These are phyloP conservation scores for Ogataea methylovora DNA, from an alignment of 805 yeast genomes.

Conservation along the genomic window DNA sequence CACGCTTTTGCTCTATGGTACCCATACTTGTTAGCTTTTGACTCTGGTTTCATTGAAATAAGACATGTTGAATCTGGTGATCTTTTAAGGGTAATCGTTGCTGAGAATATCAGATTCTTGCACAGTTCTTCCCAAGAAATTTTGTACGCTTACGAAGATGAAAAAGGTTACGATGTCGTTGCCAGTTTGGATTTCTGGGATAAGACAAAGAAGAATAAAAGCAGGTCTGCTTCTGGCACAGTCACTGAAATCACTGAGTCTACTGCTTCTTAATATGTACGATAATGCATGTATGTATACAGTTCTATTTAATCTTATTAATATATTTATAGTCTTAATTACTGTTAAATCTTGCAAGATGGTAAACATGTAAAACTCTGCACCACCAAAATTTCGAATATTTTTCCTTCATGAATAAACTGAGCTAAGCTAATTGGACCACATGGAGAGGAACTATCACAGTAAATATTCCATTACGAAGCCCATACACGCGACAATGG, in stretches of 20 bases:
- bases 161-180: conserved; percentile 84
- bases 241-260: too few relatives aligned
- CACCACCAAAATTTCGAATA: too few relatives aligned
- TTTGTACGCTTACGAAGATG: conserved; percentile 85
- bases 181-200: conserved; percentile 90
- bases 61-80: conserved; percentile 86
- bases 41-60: conserved; percentile 82
- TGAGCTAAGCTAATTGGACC: too few relatives aligned
- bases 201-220: conserved; percentile 23
- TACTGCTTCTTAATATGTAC: too few relatives aligned
- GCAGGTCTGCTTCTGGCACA: neutral
- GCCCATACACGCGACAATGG: too few relatives aligned
- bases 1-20: conserved; percentile 88
- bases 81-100: conserved; percentile 78
- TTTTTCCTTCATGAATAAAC: too few relatives aligned
- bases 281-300: too few relatives aligned
- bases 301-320: too few relatives aligned
- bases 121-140: conserved; percentile 93
- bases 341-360: neutral
- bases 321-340: too few relatives aligned
- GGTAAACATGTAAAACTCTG: neutral
- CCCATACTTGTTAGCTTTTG: conserved; percentile 90
- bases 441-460: too few relatives aligned
- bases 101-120: conserved; percentile 83
- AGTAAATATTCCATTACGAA: too few relatives aligned